Conservation (phyloP, 495 filamentous ascomycete species). For the Trichocladium antarcticum region DNA sequence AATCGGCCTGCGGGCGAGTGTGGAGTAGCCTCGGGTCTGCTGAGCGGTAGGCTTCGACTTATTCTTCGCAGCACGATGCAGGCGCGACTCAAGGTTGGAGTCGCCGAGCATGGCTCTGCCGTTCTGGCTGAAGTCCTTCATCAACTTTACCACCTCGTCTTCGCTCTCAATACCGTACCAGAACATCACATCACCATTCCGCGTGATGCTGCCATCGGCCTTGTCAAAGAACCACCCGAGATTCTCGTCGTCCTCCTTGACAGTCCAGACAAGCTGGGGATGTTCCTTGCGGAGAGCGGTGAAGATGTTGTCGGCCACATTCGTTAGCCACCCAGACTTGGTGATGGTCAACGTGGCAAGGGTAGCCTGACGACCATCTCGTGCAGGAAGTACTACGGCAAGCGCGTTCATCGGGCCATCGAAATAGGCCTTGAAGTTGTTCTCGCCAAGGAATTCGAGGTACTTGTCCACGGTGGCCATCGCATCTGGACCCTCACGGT, state of each 20-base stretch:
- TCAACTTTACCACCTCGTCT: constrained; percentile 76
- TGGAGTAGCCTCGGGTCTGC: constrained; percentile 57
- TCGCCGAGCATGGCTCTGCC: constrained; percentile 84
- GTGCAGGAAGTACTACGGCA: constrained; percentile 76
- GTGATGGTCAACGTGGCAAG: constrained; percentile 91
- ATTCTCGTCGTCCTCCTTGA: constrained; percentile 93
- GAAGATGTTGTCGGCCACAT: constrained; percentile 97
- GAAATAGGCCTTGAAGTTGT: constrained; percentile 85
- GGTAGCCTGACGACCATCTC: constrained; percentile 49
- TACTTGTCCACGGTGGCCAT: constrained; percentile 77
- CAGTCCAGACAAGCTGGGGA: constrained; percentile 89
- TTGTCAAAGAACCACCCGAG: constrained; percentile 98
- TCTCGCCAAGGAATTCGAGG: constrained; percentile 60
- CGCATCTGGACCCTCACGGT: constrained; percentile 77
- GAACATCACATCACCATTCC: constrained; percentile 82
- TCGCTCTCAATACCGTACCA: constrained; percentile 86
- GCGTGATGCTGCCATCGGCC: constrained; percentile 79
- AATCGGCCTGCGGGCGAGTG: constrained; percentile 35
- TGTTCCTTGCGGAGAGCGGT: constrained; percentile 85
- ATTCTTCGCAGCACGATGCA: constrained; percentile 62
- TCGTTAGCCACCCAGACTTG: constrained; percentile 89
- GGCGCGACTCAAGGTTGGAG: constrained; percentile 74
- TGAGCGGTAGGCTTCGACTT: constrained; percentile 37
- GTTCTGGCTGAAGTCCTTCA: constrained; percentile 75
- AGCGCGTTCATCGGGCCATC: constrained; percentile 95